These are phyloP conservation scores for Cyberlindnera petersonii DNA, from an alignment of 805 yeast genomes.

Conservation along the genomic window DNA sequence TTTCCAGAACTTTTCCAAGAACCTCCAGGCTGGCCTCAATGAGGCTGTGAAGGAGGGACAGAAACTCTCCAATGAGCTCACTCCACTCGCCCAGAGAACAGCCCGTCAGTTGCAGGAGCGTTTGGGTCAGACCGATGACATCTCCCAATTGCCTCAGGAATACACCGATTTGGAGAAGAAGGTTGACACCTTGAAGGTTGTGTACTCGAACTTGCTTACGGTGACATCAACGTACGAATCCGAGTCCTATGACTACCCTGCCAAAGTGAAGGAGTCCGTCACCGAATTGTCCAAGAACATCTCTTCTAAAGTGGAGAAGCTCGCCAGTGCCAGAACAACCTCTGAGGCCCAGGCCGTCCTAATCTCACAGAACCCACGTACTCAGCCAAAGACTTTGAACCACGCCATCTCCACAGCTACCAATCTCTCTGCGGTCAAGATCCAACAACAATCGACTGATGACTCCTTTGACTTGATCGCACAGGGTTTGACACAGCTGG, in stretches of 20 bases:
- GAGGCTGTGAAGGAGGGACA: conserved; percentile 38
- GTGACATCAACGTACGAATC: conserved; percentile 58
- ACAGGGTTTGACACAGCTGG: conserved; percentile 60
- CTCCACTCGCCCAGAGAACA: conserved; percentile 79
- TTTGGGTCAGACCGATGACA: conserved; percentile 76
- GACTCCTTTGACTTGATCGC: conserved; percentile 50
- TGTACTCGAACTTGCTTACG: conserved; percentile 54
- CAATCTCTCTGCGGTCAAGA: conserved; percentile 36
- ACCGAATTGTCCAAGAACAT: conserved; percentile 66
- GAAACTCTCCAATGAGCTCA: conserved; percentile 49
- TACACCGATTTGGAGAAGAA: conserved; percentile 69
- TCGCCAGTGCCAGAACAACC: conserved; percentile 70
- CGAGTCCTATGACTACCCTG: conserved; percentile 83
- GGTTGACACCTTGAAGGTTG: conserved; percentile 66
- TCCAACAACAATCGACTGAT: conserved; percentile 30
- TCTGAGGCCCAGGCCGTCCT: conserved; percentile 80
- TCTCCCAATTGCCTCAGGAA: conserved; percentile 81
- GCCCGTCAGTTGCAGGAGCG: conserved; percentile 74
- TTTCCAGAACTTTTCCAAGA: conserved; percentile 30
- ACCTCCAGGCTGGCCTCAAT: conserved; percentile 25
- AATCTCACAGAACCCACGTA: conserved; percentile 44
- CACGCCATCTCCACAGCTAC: conserved; percentile 81
- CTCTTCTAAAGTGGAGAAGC: conserved; percentile 57
- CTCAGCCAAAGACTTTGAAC: conserved; percentile 72
- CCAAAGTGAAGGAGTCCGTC: conserved; percentile 68